Base-by-base conservation (phyloP, 345 rosid species). In the Crucihimalaya himalaica region DNA sequence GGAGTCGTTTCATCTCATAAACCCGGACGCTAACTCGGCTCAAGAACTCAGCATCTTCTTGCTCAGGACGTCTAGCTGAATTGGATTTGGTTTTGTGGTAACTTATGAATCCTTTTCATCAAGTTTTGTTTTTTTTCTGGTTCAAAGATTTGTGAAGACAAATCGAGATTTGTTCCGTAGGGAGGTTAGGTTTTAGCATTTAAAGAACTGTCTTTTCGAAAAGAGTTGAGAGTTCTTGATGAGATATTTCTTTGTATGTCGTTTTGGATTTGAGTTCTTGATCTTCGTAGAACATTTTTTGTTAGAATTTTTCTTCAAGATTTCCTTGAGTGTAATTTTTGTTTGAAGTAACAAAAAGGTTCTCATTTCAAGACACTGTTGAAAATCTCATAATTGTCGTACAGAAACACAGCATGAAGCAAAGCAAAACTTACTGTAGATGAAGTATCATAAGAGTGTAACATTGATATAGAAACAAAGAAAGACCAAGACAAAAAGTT, bases 41-140 rank as follows among this genome's bases (percentile, higher is more conserved):
- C 94, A 93, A 81, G 98, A 93, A 78, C 84, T 91, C 66, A 88
- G 96, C 52, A 78, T 93, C 62, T 93, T 91, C 91, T 84, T 89
- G 87, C 86, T 91, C 51, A 70, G 90, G 57, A 73, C 84, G 2
- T 62, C 82, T 54, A 37, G 45, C 72, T n/a, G 71, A 45, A 23
- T 29, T 60, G 53, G 18, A 2, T 20, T 55, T 15, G 60, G 72
- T 3, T 18, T 52, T 13, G 61, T 67, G 59, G 70, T 77, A 78
- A 78, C 31, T 78, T 78, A 78, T 66, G 63, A 50, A 65, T 71
- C 5, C 67, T 42, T 77, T 77, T 77, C 80, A 77, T 54, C 42
- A 45, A 54, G 43, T 51, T 58, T 43, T 58, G 40, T 3, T 37
- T 3, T 34, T 7, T 37, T 35, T 37, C 40, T 8, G 15, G 56